Evolutionary conservation across 768 basidiomycete genomes (phyloP), one percentile per base, ranked within the genome.

Genomic region (Amanita pallidorosea): DNA sequence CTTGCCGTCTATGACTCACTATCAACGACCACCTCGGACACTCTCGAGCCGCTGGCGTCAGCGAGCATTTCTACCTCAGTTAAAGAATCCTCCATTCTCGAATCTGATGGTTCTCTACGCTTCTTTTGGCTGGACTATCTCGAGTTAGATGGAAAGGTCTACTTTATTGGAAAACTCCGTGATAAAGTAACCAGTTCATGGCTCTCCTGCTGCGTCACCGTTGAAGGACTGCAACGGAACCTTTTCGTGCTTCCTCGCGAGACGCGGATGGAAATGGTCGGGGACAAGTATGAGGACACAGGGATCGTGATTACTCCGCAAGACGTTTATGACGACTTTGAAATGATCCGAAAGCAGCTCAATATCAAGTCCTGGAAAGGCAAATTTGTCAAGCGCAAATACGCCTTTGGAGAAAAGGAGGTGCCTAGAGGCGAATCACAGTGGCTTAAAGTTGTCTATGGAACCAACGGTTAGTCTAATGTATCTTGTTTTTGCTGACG

Each of bases 51-150:
- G 22, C 63, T 75, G 29, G 49, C 65, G 2, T 63, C 69, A 6
- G 61, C 65, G 4, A 61, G 64, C 13, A 65, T 68, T 5, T 57
- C 70, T 4, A 35, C 50, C 9, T 13, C 42, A 7, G 55, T 61
- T 42, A 68, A 74, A 45, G 54, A 72, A 45, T 61, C 60, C 61
- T 61, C 72, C 18, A 56, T 81, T 6, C 73, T 93, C 2, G 90
- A 97, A 60, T 68, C 77, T 4, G 91, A 96, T 56, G 92, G 90
- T 1, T 86, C 82, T 3, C 68, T 98, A 12, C 78, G 77, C 23
- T 93, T 99, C 72, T 99, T 85, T 71, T 99, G 96, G 96, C 72
- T 97, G 18, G 96, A 99, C 61, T 91, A 91, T 60, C 79, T 94
- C 31, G 92, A 98, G 62, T 76, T 79, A 44, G 79, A 86, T 13